Base-by-base conservation (phyloP, 208 protist genomes). In the Porcisia hertigi region DNA sequence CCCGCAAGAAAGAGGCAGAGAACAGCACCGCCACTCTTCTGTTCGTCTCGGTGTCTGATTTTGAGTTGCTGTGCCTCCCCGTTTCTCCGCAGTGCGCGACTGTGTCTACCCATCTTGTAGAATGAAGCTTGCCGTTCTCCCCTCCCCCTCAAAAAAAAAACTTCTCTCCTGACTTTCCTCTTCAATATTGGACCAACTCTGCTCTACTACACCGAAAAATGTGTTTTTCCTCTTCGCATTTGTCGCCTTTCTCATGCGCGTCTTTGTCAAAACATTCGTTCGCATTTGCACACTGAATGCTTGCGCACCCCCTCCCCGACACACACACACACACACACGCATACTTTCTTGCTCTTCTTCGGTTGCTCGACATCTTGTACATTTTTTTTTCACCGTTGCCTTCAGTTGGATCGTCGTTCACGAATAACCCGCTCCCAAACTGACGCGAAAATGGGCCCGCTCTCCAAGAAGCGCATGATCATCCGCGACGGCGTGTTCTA, bases 401-500 rank as follows among this genome's bases (percentile, higher is more conserved):
- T 43, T 30, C 70, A 81, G 77, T 67, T 81, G 77, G 71, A 55
- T 76, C 71, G 71, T 71, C 54, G 69, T 65, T 59, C 11, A 69
- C 76, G 39, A 55, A 64, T 67, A 64, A 57, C 39, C 12, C 16
- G 34, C n/a, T 25, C 23, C 47, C 59, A 30, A 53, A 36, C 67
- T 66, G 43, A 78, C 53, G 58, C 64, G 66, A 78, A 75, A 34
- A 96, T 96, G 89, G 91, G 89, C 69, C 85, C 87, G 36, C 78
- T 96, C 20, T 96, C 92, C 75, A 97, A 97, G 90, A 97, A 97
- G 92, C 92, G 93, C 60, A 91, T 99, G 97, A 99, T 99, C 90
- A 94, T 99, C 63, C 96, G 94, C 81, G 99, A 99, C 83, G 99
- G 99, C 82, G 97, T 99, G 41, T 99, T 99, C 93, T 99, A 99